These are phyloP conservation scores for Tuctoria greenei DNA, from an alignment of 176 grass and related monocot species.

Conservation along the genomic window DNA sequence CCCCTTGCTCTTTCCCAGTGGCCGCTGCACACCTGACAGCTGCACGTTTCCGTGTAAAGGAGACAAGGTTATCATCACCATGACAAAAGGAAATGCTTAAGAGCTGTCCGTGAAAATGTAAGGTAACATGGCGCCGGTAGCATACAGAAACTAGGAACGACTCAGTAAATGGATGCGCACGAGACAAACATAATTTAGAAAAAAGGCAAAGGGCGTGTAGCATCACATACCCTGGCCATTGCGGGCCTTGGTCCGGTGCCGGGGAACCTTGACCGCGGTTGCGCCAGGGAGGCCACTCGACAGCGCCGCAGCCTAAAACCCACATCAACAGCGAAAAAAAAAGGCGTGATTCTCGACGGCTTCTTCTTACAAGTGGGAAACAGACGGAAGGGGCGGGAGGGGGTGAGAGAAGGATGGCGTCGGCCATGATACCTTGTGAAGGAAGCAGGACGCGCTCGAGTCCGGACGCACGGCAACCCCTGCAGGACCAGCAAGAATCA, in stretches of 20 bases:
- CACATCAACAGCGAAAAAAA: background rate
- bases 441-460: background rate
- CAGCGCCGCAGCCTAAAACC: background rate
- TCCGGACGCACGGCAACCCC: background rate
- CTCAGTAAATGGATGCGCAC: background rate
- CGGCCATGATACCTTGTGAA: background rate
- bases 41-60: slow-evolving; percentile 29
- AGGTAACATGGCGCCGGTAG: background rate
- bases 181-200: background rate
- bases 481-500: background rate
- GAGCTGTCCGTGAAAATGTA: background rate
- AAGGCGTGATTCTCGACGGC: background rate
- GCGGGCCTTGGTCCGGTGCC: background rate
- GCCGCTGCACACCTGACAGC: slow-evolving; percentile 55
- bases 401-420: background rate
- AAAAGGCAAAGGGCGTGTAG: background rate
- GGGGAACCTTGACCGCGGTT: background rate
- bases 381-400: background rate
- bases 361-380: background rate
- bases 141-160: background rate
- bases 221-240: slow-evolving; percentile 29
- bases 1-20: slow-evolving; percentile 43
- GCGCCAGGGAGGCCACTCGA: background rate
- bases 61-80: background rate
- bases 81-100: background rate